Percentiles rank a stretch among this genome's conserved stretches.
Evolutionary conservation across 2,329 filamentous ascomycete species (phyloP).

Genomic region (Waltergamsia citrina): DNA sequence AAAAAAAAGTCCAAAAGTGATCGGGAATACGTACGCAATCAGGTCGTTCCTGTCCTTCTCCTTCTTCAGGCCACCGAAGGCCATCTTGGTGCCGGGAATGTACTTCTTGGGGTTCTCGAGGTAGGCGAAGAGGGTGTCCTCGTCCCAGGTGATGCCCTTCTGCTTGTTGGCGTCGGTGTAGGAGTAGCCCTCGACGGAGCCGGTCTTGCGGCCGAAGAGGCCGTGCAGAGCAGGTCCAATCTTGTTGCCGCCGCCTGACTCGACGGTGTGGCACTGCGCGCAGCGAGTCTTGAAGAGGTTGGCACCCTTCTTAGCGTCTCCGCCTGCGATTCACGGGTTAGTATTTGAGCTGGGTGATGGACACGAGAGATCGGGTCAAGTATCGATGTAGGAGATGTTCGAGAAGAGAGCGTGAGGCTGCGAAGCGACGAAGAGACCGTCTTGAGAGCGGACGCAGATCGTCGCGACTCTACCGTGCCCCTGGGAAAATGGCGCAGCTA

Average conservation of each 20-base stretch:
- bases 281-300: slow-evolving; percentile 99
- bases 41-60: slow-evolving; percentile 98
- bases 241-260: slow-evolving; percentile 89
- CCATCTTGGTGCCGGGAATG: slow-evolving; percentile 99
- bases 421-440: too few species aligned
- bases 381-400: too few species aligned
- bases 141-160: slow-evolving; percentile 84
- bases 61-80: slow-evolving; percentile 99
- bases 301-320: slow-evolving; percentile 93
- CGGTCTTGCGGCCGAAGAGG: slow-evolving; percentile 93
- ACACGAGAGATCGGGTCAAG: too few species aligned
- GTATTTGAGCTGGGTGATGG: too few species aligned
- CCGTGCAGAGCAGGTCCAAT: slow-evolving; percentile 95
- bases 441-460: too few species aligned
- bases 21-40: slow-evolving; percentile 69
- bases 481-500: too few species aligned
- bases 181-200: slow-evolving; percentile 81
- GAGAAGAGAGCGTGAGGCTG: too few species aligned
- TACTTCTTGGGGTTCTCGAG: slow-evolving; percentile 99
- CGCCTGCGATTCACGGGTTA: slow-evolving; percentile 37
- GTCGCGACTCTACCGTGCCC: too few species aligned
- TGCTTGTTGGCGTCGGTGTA: slow-evolving; percentile 99
- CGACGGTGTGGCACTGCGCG: slow-evolving; percentile 96
- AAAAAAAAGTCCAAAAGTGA: background rate
- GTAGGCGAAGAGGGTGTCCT: slow-evolving; percentile 87